Percentiles rank a stretch among this genome's conserved stretches.
Evolutionary conservation across 176 grass and related monocot genomes (phyloP).

Genomic region (Alopecurus myosuroides): DNA sequence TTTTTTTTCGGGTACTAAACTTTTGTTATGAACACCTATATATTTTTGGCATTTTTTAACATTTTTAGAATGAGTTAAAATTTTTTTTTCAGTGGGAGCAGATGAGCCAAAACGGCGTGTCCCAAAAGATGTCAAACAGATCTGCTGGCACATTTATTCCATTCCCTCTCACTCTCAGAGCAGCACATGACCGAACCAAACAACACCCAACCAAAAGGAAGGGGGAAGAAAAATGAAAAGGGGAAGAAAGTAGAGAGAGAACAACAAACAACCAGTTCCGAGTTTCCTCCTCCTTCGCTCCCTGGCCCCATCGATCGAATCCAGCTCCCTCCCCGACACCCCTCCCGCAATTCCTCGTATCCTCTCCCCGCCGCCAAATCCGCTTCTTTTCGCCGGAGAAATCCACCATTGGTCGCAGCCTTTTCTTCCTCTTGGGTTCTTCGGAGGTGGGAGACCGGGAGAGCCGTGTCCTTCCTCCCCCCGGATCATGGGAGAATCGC

Average conservation of each 20-base stretch:
- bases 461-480: background rate
- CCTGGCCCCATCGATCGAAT: slow-evolving; percentile 61
- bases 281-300: background rate
- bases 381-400: background rate
- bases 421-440: background rate
- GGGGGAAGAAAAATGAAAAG: background rate
- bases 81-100: no score
- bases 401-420: background rate
- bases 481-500: slow-evolving; percentile 11
- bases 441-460: background rate
- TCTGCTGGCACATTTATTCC: no score
- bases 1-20: no score
- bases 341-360: slow-evolving; percentile 25
- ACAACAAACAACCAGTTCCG: slow-evolving; percentile 34
- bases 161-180: no score
- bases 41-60: no score
- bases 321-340: slow-evolving; percentile 1
- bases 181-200: slow-evolving; percentile 5
- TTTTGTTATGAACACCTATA: no score
- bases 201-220: slow-evolving; percentile 23
- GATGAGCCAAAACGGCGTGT: no score
- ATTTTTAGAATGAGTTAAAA: no score
- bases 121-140: no score
- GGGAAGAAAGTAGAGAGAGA: slow-evolving; percentile 9
- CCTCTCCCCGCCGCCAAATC: slow-evolving; percentile 17